A percentile compares a stretch with the other conserved stretches of the same genome.
Conservation (phyloP, 2,329 filamentous ascomycete genomes). For the Colletotrichum musicola region DNA sequence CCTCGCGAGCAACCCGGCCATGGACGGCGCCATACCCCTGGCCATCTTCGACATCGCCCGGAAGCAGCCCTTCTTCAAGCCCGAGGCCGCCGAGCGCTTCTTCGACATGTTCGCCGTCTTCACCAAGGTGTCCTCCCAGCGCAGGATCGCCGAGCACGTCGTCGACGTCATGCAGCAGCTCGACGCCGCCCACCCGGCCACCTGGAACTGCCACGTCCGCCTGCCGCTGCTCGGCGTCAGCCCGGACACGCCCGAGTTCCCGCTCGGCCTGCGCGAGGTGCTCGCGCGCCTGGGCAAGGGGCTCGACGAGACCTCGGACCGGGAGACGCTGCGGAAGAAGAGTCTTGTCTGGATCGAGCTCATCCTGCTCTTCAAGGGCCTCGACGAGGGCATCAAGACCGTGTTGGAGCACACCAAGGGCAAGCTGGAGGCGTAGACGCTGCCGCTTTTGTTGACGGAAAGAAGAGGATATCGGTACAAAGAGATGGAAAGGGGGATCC, state of each 20-base stretch:
- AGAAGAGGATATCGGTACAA: conserved; percentile 7
- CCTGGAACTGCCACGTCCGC: conserved; percentile 78
- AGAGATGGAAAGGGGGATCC: conserved; percentile 20
- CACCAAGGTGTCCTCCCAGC: conserved; percentile 71
- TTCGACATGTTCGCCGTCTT: conserved; percentile 85
- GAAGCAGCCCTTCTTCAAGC: conserved; percentile 79
- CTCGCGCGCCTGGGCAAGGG: conserved; percentile 71
- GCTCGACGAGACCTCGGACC: conserved; percentile 60
- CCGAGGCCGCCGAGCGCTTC: conserved; percentile 78
- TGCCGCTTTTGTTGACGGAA: background rate
- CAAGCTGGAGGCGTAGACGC: conserved; percentile 45
- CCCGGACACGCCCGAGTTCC: conserved; percentile 76
- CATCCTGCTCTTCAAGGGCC: conserved; percentile 60
- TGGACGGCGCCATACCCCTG: conserved; percentile 92
- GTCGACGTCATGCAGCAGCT: conserved; percentile 71
- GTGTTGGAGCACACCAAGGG: conserved; percentile 67
- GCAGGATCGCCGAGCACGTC: conserved; percentile 79
- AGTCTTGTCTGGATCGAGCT: conserved; percentile 66
- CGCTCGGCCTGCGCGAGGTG: conserved; percentile 74
- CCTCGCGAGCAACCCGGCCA: conserved; percentile 81
- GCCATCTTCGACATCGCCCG: conserved; percentile 91
- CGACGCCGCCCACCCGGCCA: conserved; percentile 71
- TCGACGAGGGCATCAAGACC: conserved; percentile 68
- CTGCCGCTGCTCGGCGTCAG: conserved; percentile 77
- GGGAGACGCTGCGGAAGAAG: conserved; percentile 60